Percentiles rank a stretch among this genome's conserved stretches.
These are phyloP conservation scores for Colletotrichum sp. DNA, from an alignment of 2,329 filamentous ascomycete genomes.

Conservation along the genomic window DNA sequence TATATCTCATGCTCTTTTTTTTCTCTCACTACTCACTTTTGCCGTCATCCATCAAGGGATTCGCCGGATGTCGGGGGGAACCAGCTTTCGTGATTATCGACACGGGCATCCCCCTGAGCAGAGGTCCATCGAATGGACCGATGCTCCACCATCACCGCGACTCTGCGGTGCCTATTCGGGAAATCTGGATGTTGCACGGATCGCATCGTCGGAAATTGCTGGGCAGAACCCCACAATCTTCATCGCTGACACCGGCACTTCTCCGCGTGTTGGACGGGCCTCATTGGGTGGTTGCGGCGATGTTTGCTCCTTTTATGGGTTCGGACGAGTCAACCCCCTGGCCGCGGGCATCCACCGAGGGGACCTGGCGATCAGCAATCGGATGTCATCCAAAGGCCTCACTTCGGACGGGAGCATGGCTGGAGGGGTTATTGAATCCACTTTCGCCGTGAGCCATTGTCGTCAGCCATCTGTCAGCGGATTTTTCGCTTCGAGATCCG, in stretches of 20 bases:
- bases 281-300: background rate
- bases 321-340: conserved; percentile 10
- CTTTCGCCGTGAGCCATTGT: background rate
- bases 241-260: background rate
- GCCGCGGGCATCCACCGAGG: background rate
- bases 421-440: background rate
- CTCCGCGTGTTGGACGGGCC: background rate
- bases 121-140: background rate
- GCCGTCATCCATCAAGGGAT: background rate
- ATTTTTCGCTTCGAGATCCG: background rate
- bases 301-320: background rate
- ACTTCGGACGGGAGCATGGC: background rate
- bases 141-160: background rate
- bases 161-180: background rate
- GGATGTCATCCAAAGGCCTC: background rate
- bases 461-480: background rate
- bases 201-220: conserved; percentile 15
- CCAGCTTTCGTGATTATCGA: background rate
- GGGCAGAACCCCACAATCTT: background rate
- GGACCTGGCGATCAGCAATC: background rate
- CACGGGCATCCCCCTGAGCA: background rate
- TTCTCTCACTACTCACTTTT: background rate
- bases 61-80: conserved; percentile 4
- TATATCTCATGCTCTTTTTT: background rate
- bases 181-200: background rate